Conservation (phyloP, 192 early-diverging fungal species). For the Kickxella alabastrina region DNA sequence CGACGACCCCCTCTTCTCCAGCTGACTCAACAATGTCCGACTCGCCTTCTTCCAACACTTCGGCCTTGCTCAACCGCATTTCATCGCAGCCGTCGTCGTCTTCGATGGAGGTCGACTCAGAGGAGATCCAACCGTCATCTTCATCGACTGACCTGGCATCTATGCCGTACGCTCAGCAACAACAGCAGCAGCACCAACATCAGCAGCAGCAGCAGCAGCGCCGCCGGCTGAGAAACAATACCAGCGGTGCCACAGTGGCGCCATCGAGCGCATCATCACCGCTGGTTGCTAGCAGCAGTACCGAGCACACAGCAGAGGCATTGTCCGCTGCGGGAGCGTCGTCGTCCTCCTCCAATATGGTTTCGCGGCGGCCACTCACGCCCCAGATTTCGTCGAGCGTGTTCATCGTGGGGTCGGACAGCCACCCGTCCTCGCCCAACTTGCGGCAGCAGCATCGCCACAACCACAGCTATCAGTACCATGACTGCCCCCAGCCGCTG, state of each 20-base stretch:
- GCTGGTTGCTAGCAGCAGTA: slow-evolving; percentile 2
- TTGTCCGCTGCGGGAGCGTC: not conserved
- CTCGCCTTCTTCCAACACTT: not conserved
- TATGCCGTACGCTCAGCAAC: slow-evolving; percentile 14
- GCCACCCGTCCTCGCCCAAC: slow-evolving; percentile 22
- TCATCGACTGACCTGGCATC: slow-evolving; percentile 29
- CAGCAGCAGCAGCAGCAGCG: slow-evolving; percentile 12
- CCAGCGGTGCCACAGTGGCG: slow-evolving; percentile 17
- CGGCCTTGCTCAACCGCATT: not conserved
- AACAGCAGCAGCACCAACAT: slow-evolving; percentile 9
- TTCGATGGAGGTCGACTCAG: slow-evolving; percentile 9
- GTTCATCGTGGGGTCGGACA: slow-evolving; percentile 8
- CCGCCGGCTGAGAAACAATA: slow-evolving; percentile 31
- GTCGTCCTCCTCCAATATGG: slow-evolving; percentile 14
- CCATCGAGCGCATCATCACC: slow-evolving; percentile 16
- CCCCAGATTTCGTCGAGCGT: slow-evolving; percentile 32
- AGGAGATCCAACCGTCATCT: slow-evolving; percentile 16
- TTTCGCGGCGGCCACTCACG: slow-evolving; percentile 41
- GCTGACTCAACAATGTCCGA: not conserved
- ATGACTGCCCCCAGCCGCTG: slow-evolving; percentile 35
- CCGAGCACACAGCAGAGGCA: not conserved
- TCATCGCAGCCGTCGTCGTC: slow-evolving; percentile 12
- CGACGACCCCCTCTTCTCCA: slow-evolving; percentile 8
- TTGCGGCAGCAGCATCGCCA: slow-evolving; percentile 33
- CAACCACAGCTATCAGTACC: slow-evolving; percentile 33